phyloP scores from a whole-genome alignment of 2,329 filamentous ascomycete genomes.

The Plenodomus lindquistii region DNA sequence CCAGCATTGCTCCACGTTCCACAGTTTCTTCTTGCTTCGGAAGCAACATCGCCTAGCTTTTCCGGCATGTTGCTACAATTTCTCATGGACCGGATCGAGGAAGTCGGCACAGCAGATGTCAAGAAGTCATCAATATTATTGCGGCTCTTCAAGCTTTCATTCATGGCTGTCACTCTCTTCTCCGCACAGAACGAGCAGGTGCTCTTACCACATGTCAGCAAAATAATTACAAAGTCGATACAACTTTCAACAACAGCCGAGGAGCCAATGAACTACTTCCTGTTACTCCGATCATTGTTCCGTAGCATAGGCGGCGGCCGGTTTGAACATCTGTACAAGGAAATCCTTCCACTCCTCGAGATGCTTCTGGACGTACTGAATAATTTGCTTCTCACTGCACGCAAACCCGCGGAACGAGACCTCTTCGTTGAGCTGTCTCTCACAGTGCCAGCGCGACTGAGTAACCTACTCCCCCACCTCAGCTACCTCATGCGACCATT shows the following conservation, averaged over 20 bases:
- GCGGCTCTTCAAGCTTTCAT: conserved; percentile 94
- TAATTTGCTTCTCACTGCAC: conserved; percentile 85
- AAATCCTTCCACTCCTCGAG: conserved; percentile 91
- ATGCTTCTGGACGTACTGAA: conserved; percentile 98
- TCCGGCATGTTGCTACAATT: conserved; percentile 98
- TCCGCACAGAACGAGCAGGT: conserved; percentile 94
- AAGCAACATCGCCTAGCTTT: conserved; percentile 96
- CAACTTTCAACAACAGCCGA: conserved; percentile 93
- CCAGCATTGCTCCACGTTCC: conserved; percentile 91
- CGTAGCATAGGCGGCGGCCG: conserved; percentile 95
- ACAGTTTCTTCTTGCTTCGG: conserved; percentile 97
- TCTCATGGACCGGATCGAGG: conserved; percentile 92
- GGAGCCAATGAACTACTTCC: conserved; percentile 98
- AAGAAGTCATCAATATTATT: conserved; percentile 92
- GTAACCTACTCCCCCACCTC: conserved; percentile 91
- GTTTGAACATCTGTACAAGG: conserved; percentile 97
- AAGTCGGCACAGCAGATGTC: conserved; percentile 89
- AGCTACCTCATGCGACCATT: conserved; percentile 96
- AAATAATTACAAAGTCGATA: conserved; percentile 96
- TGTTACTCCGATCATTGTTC: conserved; percentile 89
- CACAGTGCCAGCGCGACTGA: conserved; percentile 90
- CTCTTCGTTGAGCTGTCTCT: conserved; percentile 96
- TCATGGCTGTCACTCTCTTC: conserved; percentile 98
- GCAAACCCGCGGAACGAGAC: conserved; percentile 88
- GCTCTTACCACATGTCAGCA: conserved; percentile 90